Evolutionary conservation across 2,329 filamentous ascomycete genomes (phyloP), one percentile per base, ranked within the genome.

Genomic region (Neofusicoccum parvum): DNA sequence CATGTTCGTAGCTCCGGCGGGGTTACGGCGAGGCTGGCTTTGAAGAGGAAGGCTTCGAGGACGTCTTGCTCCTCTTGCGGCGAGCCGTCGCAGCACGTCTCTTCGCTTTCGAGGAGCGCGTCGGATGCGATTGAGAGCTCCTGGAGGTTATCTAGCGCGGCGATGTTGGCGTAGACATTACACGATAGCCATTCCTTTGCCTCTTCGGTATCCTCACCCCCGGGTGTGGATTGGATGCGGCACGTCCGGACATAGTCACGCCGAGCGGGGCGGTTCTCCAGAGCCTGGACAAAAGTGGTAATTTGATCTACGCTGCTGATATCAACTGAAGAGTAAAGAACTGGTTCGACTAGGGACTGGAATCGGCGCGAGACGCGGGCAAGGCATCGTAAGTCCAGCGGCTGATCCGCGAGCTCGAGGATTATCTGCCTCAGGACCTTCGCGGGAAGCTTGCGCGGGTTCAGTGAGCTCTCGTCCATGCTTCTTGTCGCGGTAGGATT

Each of bases 21-120:
- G 7, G 50, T 34, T 14, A 50, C n/a, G 50, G 15, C n/a, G 9
- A 53, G 34, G 34, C 48, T 53, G 50, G 32, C 50, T 7, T 53
- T 53, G 50, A 53, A 53, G 50, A 53, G 32, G 34, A 53, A 53
- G 34, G n/a, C 50, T 34, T 53, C 34, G 15, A 53, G 50, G 3
- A 37, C 50, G 50, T 53, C 50, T 53, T 53, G 50, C 34, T 53
- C 50, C 20, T 53, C 34, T 10, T 53, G 50, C 34, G 50, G 32
- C 34, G 6, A 9, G 50, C 34, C 50, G 34, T 53, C 15, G 50
- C 34, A 53, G 34, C 32, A 37, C 7, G 50, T 37, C 10, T 53
- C 32, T 34, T 34, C 50, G 50, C 50, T 53, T 32, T 37, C 34
- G 14, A 37, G 15, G 32, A 53, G 50, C 27, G 50, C 50, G 34